Conservation (phyloP, 805 yeast species). For the Candida parachauliodes region DNA sequence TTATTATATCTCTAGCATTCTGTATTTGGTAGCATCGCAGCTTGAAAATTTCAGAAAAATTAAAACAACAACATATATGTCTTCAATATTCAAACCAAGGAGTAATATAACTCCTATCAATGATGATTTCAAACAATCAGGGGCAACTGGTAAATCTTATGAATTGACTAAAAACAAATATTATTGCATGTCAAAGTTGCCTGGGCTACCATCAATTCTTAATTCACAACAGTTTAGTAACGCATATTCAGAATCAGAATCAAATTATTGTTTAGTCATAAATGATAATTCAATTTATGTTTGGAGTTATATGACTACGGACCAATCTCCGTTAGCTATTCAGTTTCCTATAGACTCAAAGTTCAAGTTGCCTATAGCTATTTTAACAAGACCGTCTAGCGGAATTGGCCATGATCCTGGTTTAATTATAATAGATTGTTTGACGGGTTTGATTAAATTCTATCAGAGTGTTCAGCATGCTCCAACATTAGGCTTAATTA, state of each 20-base stretch:
- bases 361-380: conserved; percentile 46
- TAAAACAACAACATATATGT: conserved; percentile 1
- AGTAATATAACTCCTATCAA: conserved; percentile 4
- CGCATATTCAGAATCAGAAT: conserved; percentile 46
- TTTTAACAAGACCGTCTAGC: conserved; percentile 54
- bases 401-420: conserved; percentile 60
- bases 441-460: conserved; percentile 58
- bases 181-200: conserved; percentile 54
- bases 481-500: conserved; percentile 58
- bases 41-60: neutral
- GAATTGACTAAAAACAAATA: conserved; percentile 59
- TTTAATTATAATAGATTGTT: conserved; percentile 57
- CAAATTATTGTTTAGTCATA: conserved; percentile 48
- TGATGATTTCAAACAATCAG: neutral
- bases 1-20: no score
- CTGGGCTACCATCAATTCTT: conserved; percentile 50
- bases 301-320: conserved; percentile 67
- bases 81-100: conserved; percentile 9
- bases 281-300: conserved; percentile 53
- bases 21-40: conserved; percentile 3
- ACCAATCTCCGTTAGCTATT: conserved; percentile 53
- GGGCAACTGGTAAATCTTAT: neutral
- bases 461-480: conserved; percentile 74
- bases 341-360: conserved; percentile 43
- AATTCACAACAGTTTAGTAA: conserved; percentile 16